phyloP scores from a whole-genome alignment of 2,329 filamentous ascomycete species.

The Metarhizium album region DNA sequence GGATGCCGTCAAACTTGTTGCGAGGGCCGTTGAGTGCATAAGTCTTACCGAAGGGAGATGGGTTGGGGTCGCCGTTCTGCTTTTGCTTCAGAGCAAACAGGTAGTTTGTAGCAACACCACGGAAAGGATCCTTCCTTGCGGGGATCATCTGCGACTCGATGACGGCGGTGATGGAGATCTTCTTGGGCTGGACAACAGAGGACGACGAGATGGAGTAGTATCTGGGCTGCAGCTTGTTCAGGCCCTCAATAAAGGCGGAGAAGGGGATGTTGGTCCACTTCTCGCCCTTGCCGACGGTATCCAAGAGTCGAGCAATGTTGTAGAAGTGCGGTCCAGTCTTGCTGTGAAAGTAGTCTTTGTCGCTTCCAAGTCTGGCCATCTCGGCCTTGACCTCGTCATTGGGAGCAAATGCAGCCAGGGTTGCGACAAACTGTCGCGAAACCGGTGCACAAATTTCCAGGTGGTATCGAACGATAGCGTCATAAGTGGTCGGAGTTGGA shows the following conservation, averaged over 20 bases:
- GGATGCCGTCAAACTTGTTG: slow-evolving; percentile 94
- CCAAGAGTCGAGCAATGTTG: slow-evolving; percentile 81
- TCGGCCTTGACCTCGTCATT: slow-evolving; percentile 76
- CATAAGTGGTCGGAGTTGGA: slow-evolving; percentile 92
- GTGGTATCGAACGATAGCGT: slow-evolving; percentile 87
- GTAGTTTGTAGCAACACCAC: slow-evolving; percentile 95
- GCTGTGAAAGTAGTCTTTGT: slow-evolving; percentile 92
- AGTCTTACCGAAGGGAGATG: slow-evolving; percentile 71
- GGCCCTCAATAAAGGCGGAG: slow-evolving; percentile 84
- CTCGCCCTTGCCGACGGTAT: slow-evolving; percentile 59
- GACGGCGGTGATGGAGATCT: slow-evolving; percentile 89
- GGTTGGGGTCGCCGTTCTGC: slow-evolving; percentile 78
- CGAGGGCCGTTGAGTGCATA: slow-evolving; percentile 83
- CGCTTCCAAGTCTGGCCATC: slow-evolving; percentile 76
- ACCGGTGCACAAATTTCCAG: slow-evolving; percentile 94
- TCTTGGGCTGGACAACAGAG: slow-evolving; percentile 84
- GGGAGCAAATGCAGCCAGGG: slow-evolving; percentile 80
- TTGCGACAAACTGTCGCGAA: slow-evolving; percentile 87
- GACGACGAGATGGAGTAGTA: slow-evolving; percentile 99
- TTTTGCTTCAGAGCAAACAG: slow-evolving; percentile 91
- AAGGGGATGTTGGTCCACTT: slow-evolving; percentile 83
- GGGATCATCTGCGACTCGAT: slow-evolving; percentile 76
- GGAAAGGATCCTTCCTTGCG: slow-evolving; percentile 68
- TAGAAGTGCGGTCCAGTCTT: slow-evolving; percentile 72
- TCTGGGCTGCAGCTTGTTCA: slow-evolving; percentile 90